phyloP scores from a whole-genome alignment of 2,329 filamentous ascomycete genomes.

The Claviceps sorghi region DNA sequence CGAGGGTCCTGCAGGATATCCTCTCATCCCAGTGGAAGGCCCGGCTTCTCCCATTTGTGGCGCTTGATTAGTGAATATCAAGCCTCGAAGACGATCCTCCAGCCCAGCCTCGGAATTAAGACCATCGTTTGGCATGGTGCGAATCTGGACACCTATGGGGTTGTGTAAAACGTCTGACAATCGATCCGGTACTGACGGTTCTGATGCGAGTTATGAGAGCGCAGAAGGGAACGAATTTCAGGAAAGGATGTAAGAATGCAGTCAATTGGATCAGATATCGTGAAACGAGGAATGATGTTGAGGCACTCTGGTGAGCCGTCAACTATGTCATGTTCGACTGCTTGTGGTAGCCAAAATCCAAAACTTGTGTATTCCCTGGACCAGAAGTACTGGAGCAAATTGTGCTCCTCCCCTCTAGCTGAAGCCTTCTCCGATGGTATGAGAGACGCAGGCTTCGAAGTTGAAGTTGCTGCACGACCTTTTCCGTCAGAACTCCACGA shows the following conservation, averaged over 20 bases:
- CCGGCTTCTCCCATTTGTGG: background rate
- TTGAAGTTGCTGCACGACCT: background rate
- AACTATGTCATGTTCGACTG: background rate
- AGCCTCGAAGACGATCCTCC: slow-evolving; percentile 42
- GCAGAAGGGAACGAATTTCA: too few relatives aligned
- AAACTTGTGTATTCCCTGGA: background rate
- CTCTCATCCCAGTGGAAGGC: background rate
- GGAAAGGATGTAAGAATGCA: background rate
- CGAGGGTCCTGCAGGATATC: background rate
- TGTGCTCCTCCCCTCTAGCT: background rate
- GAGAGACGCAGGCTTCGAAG: background rate
- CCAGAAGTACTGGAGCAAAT: background rate
- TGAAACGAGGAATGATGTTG: background rate
- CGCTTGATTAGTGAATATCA: slow-evolving; percentile 41
- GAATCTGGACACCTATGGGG: background rate
- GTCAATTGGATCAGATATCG: background rate
- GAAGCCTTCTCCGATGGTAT: background rate
- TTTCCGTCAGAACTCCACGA: background rate
- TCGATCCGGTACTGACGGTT: background rate
- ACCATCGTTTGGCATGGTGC: background rate
- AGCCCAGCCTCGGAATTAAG: slow-evolving; percentile 17
- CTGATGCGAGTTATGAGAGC: background rate
- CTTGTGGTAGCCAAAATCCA: background rate
- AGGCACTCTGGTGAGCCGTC: background rate
- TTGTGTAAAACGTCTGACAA: background rate